Percentiles rank a stretch among this genome's conserved stretches.
phyloP scores from a whole-genome alignment of 768 basidiomycete genomes.

The Neoboletus magnificus region DNA sequence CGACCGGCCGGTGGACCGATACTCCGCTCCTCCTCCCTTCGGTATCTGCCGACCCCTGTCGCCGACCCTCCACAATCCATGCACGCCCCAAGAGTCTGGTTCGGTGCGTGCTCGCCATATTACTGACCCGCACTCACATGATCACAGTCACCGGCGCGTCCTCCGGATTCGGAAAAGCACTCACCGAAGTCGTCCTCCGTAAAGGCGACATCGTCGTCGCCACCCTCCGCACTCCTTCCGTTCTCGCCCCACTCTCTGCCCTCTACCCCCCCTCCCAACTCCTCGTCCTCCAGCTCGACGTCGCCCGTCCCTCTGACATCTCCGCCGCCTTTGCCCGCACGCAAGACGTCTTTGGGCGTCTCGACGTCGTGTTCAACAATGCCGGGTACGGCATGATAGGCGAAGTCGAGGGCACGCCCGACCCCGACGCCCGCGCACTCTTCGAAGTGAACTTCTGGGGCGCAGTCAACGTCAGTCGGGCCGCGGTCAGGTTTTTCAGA shows the following conservation, averaged over 20 bases:
- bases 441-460: conserved; percentile 34
- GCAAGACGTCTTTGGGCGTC: conserved; percentile 33
- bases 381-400: conserved; percentile 30
- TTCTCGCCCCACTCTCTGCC: conserved; percentile 22
- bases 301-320: conserved; percentile 32
- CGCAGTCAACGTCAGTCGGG: conserved; percentile 15
- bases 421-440: conserved; percentile 27
- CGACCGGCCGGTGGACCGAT: no score
- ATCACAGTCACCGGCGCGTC: conserved; percentile 30
- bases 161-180: conserved; percentile 36
- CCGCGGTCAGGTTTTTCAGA: conserved; percentile 31
- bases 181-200: conserved; percentile 30
- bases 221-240: conserved; percentile 38
- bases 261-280: conserved; percentile 30
- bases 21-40: no score
- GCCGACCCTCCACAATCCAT: no score
- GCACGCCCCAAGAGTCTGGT: conserved; percentile 7
- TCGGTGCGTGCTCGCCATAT: conserved; percentile 1
- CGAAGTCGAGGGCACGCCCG: conserved; percentile 35
- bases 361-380: conserved; percentile 47
- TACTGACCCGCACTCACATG: neutral
- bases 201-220: conserved; percentile 40
- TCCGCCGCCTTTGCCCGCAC: conserved; percentile 32
- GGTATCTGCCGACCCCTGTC: no score
- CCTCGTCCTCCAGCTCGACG: conserved; percentile 38